Percentiles rank a stretch among this genome's conserved stretches.
Evolutionary conservation across 345 rosid species (phyloP).

Genomic region (Passiflora organensis): DNA sequence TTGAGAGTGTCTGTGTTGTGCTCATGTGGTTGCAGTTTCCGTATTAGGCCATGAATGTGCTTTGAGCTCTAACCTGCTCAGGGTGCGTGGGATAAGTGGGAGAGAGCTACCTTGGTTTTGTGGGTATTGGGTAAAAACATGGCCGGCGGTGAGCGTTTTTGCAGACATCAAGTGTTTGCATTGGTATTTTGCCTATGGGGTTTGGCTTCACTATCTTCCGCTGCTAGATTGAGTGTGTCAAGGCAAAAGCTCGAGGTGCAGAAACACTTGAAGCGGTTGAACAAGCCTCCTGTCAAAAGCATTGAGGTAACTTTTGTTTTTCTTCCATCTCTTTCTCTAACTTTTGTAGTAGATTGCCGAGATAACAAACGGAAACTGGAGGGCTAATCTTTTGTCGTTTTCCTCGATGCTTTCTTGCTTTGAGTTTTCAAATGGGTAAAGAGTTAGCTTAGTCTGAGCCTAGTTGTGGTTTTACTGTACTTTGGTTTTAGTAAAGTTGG

Average conservation of each 20-base stretch:
- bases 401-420: no score
- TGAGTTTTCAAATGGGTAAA: no score
- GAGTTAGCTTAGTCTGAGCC: no score
- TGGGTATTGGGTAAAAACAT: conserved; percentile 27
- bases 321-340: conserved; percentile 2
- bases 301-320: conserved; percentile 45
- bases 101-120: background rate
- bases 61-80: conserved; percentile 9
- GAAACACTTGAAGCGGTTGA: conserved; percentile 81
- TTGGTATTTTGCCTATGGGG: conserved; percentile 39
- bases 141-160: conserved; percentile 18
- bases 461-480: no score
- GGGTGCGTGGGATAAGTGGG: conserved; percentile 26
- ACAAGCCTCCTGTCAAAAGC: conserved; percentile 77
- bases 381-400: no score
- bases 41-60: background rate
- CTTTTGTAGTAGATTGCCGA: conserved; percentile 23
- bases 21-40: background rate
- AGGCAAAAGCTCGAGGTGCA: conserved; percentile 70
- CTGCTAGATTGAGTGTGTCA: conserved; percentile 55
- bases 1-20: background rate
- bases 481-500: no score
- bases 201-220: conserved; percentile 40
- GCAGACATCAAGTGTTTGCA: conserved; percentile 29
- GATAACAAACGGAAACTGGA: no score